A percentile compares a stretch with the other conserved stretches of the same genome.
Evolutionary conservation across 805 yeast species (phyloP).

Genomic region (Yamadazyma endophytica): DNA sequence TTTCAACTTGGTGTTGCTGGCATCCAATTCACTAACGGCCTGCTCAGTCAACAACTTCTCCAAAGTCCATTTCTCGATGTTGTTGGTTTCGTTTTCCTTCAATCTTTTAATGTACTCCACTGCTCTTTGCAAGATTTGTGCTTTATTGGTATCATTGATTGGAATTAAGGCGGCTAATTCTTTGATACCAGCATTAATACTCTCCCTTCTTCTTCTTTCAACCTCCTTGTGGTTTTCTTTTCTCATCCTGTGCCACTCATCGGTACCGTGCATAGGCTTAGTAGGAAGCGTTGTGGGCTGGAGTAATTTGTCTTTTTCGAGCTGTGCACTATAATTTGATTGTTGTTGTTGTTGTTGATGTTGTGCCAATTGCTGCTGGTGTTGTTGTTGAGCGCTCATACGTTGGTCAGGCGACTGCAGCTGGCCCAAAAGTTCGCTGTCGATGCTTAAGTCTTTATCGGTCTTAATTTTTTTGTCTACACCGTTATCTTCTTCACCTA

Average conservation of each 20-base stretch:
- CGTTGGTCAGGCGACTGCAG: constrained; percentile 28
- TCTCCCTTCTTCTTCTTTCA: constrained; percentile 87
- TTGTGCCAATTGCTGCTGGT: constrained; percentile 14
- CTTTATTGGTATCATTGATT: constrained; percentile 80
- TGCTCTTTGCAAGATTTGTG: constrained; percentile 83
- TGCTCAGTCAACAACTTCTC: constrained; percentile 92
- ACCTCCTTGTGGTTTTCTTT: constrained; percentile 94
- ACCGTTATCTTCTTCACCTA: constrained; percentile 10
- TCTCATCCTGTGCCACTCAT: constrained; percentile 79
- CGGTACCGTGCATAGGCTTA: constrained; percentile 70
- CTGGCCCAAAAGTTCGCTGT: constrained; percentile 40
- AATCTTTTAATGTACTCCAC: constrained; percentile 87
- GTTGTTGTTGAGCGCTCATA: constrained; percentile 10
- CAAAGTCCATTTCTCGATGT: constrained; percentile 91
- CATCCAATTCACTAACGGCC: constrained; percentile 78
- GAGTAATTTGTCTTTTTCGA: constrained; percentile 8
- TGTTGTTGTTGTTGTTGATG: constrained; percentile 20
- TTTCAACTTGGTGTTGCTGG: constrained; percentile 83
- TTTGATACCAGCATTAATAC: constrained; percentile 81
- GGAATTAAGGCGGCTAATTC: constrained; percentile 77
- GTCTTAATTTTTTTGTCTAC: constrained; percentile 14
- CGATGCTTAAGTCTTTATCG: constrained; percentile 28
- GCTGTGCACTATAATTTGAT: constrained; percentile 14
- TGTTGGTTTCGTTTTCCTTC: constrained; percentile 84
- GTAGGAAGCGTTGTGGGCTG: constrained; percentile 7